These are phyloP conservation scores for Neobulgaria alba DNA, from an alignment of 2,329 filamentous ascomycete species.

Conservation along the genomic window DNA sequence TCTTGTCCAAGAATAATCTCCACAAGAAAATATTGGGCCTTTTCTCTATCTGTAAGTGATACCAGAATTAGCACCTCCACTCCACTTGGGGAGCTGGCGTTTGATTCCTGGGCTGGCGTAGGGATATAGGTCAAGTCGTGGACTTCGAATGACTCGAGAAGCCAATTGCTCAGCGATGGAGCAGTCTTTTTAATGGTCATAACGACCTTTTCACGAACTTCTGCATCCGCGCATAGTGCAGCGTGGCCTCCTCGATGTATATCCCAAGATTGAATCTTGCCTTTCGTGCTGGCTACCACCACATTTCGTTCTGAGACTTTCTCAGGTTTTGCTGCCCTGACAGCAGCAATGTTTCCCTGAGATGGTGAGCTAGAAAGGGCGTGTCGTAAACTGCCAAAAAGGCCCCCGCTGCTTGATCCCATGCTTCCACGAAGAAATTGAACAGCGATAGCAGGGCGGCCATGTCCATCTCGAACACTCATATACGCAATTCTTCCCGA, in stretches of 20 bases:
- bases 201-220: slow-evolving; percentile 58
- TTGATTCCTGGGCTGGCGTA: slow-evolving; percentile 35
- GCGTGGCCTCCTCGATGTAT: slow-evolving; percentile 82
- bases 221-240: slow-evolving; percentile 62
- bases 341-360: slow-evolving; percentile 71
- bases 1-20: slow-evolving; percentile 55
- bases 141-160: slow-evolving; percentile 57
- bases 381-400: slow-evolving; percentile 75
- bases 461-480: slow-evolving; percentile 77
- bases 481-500: slow-evolving; percentile 82
- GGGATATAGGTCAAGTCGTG: slow-evolving; percentile 71
- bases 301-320: slow-evolving; percentile 79
- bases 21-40: slow-evolving; percentile 64
- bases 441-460: slow-evolving; percentile 69
- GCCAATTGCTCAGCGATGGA: slow-evolving; percentile 39
- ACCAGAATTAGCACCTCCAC: slow-evolving; percentile 54
- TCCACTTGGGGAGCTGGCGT: slow-evolving; percentile 43
- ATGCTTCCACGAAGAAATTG: slow-evolving; percentile 63
- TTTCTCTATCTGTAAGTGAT: slow-evolving; percentile 42
- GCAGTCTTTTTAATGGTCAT: slow-evolving; percentile 50
- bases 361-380: slow-evolving; percentile 62
- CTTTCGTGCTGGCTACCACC: slow-evolving; percentile 69
- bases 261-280: slow-evolving; percentile 76
- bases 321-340: slow-evolving; percentile 62
- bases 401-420: slow-evolving; percentile 48